phyloP scores from a whole-genome alignment of 1,284 basidiomycete genomes.

The Papiliotrema fonsecae region DNA sequence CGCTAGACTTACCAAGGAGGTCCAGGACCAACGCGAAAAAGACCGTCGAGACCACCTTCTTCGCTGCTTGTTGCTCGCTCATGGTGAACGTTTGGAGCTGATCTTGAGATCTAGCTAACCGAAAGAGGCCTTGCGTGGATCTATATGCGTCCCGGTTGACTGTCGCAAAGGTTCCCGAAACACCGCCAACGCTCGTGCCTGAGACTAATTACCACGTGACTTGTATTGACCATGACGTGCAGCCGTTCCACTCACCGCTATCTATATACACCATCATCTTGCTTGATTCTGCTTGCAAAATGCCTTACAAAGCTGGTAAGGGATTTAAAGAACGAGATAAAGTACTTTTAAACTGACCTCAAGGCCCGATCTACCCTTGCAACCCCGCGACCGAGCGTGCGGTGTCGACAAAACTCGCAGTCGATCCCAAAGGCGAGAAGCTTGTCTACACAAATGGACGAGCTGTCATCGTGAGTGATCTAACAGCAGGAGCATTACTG shows the following conservation, averaged over 20 bases:
- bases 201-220: too few species aligned
- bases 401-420: slow-evolving; percentile 68
- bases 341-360: neutral
- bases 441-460: slow-evolving; percentile 82
- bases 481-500: slow-evolving; percentile 1
- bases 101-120: too few species aligned
- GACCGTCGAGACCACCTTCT: slow-evolving; percentile 58
- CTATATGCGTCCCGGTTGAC: too few species aligned
- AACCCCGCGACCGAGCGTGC: slow-evolving; percentile 63
- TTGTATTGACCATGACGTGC: too few species aligned
- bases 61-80: slow-evolving; percentile 3
- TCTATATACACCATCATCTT: too few species aligned
- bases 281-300: too few species aligned
- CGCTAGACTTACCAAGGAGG: slow-evolving; percentile 59
- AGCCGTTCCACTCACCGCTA: too few species aligned
- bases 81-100: neutral
- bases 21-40: slow-evolving; percentile 83
- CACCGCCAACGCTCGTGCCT: too few species aligned
- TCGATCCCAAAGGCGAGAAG: slow-evolving; percentile 68
- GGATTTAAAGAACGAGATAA: neutral
- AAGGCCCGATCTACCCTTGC: slow-evolving; percentile 59
- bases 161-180: too few species aligned
- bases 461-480: slow-evolving; percentile 68
- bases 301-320: slow-evolving; percentile 36
- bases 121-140: too few species aligned